Base-by-base conservation (phyloP, 2,329 filamentous ascomycete species). In the Didymella glomerata region DNA sequence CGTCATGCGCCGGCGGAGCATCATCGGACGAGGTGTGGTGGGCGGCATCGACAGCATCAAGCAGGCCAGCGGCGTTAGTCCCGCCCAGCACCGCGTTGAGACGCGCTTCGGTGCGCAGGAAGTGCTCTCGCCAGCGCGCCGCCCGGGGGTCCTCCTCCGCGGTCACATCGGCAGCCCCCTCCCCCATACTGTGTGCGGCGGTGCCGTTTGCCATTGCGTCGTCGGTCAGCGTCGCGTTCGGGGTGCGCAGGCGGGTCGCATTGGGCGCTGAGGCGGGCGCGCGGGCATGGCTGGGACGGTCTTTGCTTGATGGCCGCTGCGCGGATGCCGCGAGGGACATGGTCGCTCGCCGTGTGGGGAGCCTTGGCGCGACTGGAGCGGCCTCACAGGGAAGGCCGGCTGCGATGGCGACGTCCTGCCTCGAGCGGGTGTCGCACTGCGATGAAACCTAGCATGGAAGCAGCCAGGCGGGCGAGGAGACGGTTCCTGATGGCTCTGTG, bases 21-120 rank as follows among this genome's bases (percentile, higher is more conserved):
- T 67, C 65, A 62, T 71, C 68, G 62, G 70, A 67, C 60, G 64
- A 58, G 57, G 67, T 57, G 57, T 63, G 54, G 56, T 61, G 63
- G 36, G 50, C 68, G 60, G 64, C 62, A 60, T 71, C 69, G 41
- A 66, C 49, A 48, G 64, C 65, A 68, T 75, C 71, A 62, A 62
- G 41, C 41, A 56, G 53, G 63, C 68, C 67, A 48, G 60, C 59
- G 20, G 62, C 63, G 30, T 44, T 71, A 53, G 75, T 78, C 41
- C 79, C 79, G 38, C 83, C 82, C 75, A 97, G 96, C n/a, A 97
- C 81, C 41, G 87, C 82, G 63, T 88, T 86, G 71, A 97, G 88
- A 78, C 88, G 90, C 68, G 87, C 85, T 79, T 97, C 92, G 69
- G 87, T 89, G 77, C 86, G 86, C 73, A 86, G 86, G 83, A 91